Evolutionary conservation across 352 stramenopile species (phyloP).

Genomic region (Aphanomyces euteiches): DNA sequence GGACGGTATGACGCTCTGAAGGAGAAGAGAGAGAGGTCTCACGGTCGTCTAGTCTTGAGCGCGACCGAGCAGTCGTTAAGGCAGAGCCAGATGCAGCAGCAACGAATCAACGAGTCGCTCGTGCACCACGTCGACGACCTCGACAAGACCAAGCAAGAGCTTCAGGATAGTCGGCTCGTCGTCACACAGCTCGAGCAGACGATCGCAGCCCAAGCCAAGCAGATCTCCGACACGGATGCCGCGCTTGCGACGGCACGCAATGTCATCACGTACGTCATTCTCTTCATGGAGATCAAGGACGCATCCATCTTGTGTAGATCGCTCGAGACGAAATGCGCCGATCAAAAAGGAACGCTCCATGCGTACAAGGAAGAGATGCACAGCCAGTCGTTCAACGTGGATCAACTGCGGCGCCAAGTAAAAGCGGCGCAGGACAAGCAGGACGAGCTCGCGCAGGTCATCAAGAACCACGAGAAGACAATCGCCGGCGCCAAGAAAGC

Average conservation of each 20-base stretch:
- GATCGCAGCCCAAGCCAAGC: slow-evolving; percentile 18
- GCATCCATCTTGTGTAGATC: background rate
- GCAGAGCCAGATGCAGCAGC: slow-evolving; percentile 8
- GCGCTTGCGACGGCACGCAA: slow-evolving; percentile 2
- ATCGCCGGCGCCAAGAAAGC: slow-evolving; percentile 8
- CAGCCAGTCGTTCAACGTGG: background rate
- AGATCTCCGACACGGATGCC: slow-evolving; percentile 2
- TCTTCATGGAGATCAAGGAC: background rate
- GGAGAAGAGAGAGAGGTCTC: too few species aligned
- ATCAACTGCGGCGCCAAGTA: slow-evolving; percentile 23
- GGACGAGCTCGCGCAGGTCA: background rate
- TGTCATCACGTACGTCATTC: slow-evolving; percentile 13
- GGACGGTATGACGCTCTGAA: background rate
- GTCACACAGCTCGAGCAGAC: slow-evolving; percentile 3
- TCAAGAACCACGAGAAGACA: slow-evolving; percentile 26
- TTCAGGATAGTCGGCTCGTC: background rate
- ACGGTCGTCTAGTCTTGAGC: slow-evolving; percentile 1
- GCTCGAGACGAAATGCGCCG: slow-evolving; percentile 15
- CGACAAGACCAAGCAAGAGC: background rate
- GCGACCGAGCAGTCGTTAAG: slow-evolving; percentile 17
- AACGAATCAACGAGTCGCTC: background rate
- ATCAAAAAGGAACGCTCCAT: slow-evolving; percentile 23
- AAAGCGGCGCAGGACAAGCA: slow-evolving; percentile 15
- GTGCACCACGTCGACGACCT: slow-evolving; percentile 14
- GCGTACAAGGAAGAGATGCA: slow-evolving; percentile 27